phyloP scores from a whole-genome alignment of 2,329 filamentous ascomycete genomes.

The Paecilomyces dactylethromorphus region DNA sequence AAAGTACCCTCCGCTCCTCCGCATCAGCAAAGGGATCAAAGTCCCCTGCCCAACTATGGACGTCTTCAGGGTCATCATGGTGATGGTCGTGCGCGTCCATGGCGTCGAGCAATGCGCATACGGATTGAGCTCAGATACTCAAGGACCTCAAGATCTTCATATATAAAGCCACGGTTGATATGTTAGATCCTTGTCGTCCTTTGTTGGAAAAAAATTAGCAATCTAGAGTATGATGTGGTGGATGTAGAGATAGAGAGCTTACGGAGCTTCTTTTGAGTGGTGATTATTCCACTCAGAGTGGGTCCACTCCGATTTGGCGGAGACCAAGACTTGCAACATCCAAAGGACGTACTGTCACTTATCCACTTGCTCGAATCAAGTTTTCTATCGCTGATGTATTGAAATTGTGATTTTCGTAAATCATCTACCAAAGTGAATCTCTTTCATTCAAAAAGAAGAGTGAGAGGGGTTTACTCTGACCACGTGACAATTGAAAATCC shows the following conservation, averaged over 20 bases:
- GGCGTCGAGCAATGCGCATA: not conserved
- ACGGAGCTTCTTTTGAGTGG: not conserved
- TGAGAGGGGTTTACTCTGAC: not conserved
- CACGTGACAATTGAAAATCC: not conserved
- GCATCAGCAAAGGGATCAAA: constrained; percentile 64
- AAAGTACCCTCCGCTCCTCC: constrained; percentile 74
- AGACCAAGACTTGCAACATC: constrained; percentile 2
- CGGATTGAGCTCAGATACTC: not conserved
- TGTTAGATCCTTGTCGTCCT: not conserved
- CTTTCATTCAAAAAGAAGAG: not conserved
- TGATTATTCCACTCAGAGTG: not conserved
- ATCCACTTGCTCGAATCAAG: not conserved
- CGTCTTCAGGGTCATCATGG: constrained; percentile 11
- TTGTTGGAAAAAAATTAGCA: not conserved
- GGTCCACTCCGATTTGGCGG: constrained; percentile 9
- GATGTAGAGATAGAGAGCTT: not conserved
- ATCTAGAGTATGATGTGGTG: not conserved
- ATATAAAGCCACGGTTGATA: not conserved
- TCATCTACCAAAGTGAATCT: no score
- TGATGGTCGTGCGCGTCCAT: constrained; percentile 3
- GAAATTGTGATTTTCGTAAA: not conserved
- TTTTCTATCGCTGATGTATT: not conserved
- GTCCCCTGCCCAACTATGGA: constrained; percentile 50
- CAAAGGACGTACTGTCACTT: not conserved
- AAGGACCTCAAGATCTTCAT: not conserved